These are phyloP conservation scores for Striga hermonthica DNA, from an alignment of 305 asterid species.

Conservation along the genomic window DNA sequence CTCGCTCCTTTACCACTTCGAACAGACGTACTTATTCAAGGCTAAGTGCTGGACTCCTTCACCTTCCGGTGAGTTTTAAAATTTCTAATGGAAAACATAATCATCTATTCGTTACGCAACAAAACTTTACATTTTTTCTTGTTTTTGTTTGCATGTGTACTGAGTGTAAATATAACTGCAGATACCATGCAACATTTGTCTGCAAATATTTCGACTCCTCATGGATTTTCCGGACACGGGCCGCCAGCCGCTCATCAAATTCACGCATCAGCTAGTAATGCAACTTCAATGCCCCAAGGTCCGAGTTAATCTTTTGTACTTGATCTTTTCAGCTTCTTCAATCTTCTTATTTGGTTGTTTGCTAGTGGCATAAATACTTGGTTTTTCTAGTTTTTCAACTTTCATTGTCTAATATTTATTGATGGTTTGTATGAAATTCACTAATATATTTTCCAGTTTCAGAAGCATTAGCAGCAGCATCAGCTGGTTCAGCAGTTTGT, in stretches of 20 bases:
- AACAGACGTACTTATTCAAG: constrained; percentile 66
- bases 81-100: not conserved
- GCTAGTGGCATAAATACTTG: too few relatives aligned
- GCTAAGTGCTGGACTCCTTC: constrained; percentile 63
- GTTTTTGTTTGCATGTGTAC: not conserved
- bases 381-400: too few relatives aligned
- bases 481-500: constrained; percentile 45
- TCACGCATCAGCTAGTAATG: constrained; percentile 28
- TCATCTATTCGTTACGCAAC: too few relatives aligned
- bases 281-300: constrained; percentile 49
- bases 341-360: too few relatives aligned
- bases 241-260: constrained; percentile 22
- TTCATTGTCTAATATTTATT: too few relatives aligned
- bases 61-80: constrained; percentile 43
- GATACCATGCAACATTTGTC: constrained; percentile 41
- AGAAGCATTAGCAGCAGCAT: constrained; percentile 23
- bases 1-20: constrained; percentile 72
- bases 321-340: not conserved
- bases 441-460: too few relatives aligned
- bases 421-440: too few relatives aligned
- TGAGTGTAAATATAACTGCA: constrained; percentile 28
- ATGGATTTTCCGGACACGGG: constrained; percentile 26
- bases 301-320: not conserved
- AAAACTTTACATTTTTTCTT: not conserved
- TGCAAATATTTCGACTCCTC: constrained; percentile 29